These are phyloP conservation scores for Botrytis fragariae DNA, from an alignment of 2,329 filamentous ascomycete genomes.

Conservation along the genomic window DNA sequence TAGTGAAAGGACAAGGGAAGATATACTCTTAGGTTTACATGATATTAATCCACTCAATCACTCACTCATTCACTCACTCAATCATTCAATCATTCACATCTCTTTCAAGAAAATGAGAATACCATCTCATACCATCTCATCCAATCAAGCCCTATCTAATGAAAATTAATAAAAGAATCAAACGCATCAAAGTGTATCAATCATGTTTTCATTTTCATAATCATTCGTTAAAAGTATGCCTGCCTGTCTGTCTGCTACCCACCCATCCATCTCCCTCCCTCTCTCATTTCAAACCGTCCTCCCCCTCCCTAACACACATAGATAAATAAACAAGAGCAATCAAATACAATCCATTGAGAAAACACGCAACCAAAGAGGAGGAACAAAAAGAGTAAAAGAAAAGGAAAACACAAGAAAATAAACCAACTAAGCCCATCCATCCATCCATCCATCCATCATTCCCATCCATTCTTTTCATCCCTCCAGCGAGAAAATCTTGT, in stretches of 20 bases:
- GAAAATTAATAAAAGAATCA: neutral
- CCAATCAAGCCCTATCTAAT: neutral
- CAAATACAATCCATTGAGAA: neutral
- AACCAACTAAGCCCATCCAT: neutral
- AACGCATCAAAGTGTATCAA: neutral
- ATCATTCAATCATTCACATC: neutral
- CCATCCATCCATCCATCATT: neutral
- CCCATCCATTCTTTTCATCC: neutral
- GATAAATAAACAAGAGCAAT: neutral
- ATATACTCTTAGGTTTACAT: neutral
- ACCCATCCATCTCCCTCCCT: neutral
- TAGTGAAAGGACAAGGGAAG: neutral
- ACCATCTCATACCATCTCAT: neutral
- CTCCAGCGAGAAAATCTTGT: neutral
- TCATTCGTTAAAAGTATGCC: constrained; percentile 3
- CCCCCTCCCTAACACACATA: neutral
- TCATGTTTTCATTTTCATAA: neutral
- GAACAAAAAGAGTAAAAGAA: neutral
- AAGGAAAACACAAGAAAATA: neutral
- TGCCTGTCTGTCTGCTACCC: neutral
- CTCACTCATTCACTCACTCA: neutral
- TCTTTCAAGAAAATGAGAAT: neutral
- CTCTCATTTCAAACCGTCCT: neutral
- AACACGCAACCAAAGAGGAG: neutral
- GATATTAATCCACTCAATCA: neutral